Base-by-base conservation (phyloP, 495 filamentous ascomycete species). In the Tuber umbilicatum region DNA sequence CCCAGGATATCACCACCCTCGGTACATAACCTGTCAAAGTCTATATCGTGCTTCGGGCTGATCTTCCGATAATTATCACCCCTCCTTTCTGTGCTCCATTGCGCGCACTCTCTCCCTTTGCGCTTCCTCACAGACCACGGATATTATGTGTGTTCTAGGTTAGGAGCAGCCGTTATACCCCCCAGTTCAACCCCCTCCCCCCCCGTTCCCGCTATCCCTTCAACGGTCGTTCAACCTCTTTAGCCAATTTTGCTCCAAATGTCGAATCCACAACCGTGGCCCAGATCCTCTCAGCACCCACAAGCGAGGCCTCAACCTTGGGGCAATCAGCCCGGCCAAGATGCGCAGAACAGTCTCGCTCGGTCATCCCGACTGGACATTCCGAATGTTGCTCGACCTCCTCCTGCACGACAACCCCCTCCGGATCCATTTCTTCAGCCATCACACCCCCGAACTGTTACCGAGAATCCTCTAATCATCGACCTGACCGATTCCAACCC, bases 381-480 rank as follows among this genome's bases (percentile, higher is more conserved):
- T 31, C 55, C 27, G 27, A 64, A 64, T 64, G 55, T 7, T 64
- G 27, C 35, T 19, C 68, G 38, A 43, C 1, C 42, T 45, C 39
- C 55, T 68, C 35, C 35, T 64, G 73, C 74, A 47, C 27, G 69
- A 35, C 21, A 60, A 38, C 35, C 45, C 68, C 72, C 69, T 60
- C 9, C 75, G 50, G 68, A 73, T 70, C 47, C 68, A 47, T 68
- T 60, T 27, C 2, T 31, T 31, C 50, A 60, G 55, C 55, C 31
- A 19, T 35, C 55, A 64, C 31, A 64, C 27, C 27, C 27, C 55
- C 55, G 27, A 64, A 1, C 73, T 50, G 31, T 50, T 27, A 23
- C 75, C 38, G 69, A 70, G 21, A 71, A 71, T 27, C 74, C 74
- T 1, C 73, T 60, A 37, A 50, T 76, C 37, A 76, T 78, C 64